Percentiles rank a stretch among this genome's conserved stretches.
phyloP scores from a whole-genome alignment of 805 yeast genomes.

The Sugiyamaella smithiae region DNA sequence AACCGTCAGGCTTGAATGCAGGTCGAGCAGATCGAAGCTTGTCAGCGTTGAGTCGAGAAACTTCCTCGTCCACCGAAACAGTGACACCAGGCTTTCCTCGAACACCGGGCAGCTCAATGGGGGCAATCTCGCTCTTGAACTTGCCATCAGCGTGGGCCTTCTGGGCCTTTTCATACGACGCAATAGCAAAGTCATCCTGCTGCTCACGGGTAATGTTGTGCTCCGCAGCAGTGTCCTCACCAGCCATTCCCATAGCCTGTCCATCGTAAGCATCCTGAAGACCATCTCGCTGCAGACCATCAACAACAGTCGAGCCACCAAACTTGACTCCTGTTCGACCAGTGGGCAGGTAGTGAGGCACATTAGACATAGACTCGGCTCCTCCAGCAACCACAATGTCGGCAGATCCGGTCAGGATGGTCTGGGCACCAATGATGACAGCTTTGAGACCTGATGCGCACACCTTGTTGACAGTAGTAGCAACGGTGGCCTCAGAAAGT shows the following conservation, averaged over 20 bases:
- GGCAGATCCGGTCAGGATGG: slow-evolving; percentile 82
- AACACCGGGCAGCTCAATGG: slow-evolving; percentile 82
- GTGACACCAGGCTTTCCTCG: slow-evolving; percentile 81
- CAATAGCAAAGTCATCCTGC: slow-evolving; percentile 86
- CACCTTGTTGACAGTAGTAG: slow-evolving; percentile 92
- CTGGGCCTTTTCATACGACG: slow-evolving; percentile 82
- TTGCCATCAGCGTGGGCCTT: slow-evolving; percentile 77
- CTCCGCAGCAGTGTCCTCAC: slow-evolving; percentile 92
- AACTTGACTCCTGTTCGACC: slow-evolving; percentile 88
- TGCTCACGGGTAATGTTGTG: slow-evolving; percentile 73
- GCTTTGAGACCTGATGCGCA: slow-evolving; percentile 97
- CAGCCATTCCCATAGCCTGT: slow-evolving; percentile 93
- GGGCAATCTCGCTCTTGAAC: slow-evolving; percentile 77
- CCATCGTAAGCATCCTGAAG: slow-evolving; percentile 87
- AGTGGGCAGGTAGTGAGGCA: slow-evolving; percentile 85
- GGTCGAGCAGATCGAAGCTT: slow-evolving; percentile 84
- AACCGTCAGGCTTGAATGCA: slow-evolving; percentile 93
- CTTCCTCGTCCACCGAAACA: slow-evolving; percentile 81
- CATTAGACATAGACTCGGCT: slow-evolving; percentile 95
- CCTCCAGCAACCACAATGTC: slow-evolving; percentile 97
- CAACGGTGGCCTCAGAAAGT: slow-evolving; percentile 71
- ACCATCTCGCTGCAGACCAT: slow-evolving; percentile 92
- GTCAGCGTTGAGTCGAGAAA: slow-evolving; percentile 68
- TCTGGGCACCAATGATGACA: slow-evolving; percentile 84
- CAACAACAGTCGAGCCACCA: slow-evolving; percentile 77